A percentile compares a stretch with the other conserved stretches of the same genome.
These are phyloP conservation scores for Vitis labrusca DNA, from an alignment of 164 flowering plant species.

Conservation along the genomic window DNA sequence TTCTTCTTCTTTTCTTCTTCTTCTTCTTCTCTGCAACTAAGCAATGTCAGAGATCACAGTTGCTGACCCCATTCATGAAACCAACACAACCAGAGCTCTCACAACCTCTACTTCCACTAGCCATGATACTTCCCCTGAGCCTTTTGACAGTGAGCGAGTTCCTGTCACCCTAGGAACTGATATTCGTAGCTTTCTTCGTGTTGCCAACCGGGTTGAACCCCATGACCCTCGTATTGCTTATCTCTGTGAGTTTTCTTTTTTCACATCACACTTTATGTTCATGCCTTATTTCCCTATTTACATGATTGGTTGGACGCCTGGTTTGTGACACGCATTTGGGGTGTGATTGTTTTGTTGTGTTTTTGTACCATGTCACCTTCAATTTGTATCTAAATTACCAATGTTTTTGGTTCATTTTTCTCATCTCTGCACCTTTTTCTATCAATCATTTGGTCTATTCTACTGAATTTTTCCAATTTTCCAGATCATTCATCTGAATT, in stretches of 20 bases:
- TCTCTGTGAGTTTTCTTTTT: slow-evolving; percentile 52
- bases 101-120: neutral
- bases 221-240: slow-evolving; percentile 82
- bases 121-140: slow-evolving; percentile 38
- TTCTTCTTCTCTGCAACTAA: neutral
- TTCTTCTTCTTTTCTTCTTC: neutral
- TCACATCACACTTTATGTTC: no score
- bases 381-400: no score
- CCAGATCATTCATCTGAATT: no score
- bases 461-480: no score
- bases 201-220: slow-evolving; percentile 72
- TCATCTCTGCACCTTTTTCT: no score
- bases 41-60: slow-evolving; percentile 47
- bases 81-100: slow-evolving; percentile 9
- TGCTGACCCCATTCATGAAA: slow-evolving; percentile 40
- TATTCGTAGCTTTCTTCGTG: slow-evolving; percentile 73
- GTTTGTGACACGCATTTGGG: no score
- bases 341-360: no score
- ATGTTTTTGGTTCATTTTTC: no score
- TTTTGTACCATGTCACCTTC: no score
- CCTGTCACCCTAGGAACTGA: slow-evolving; percentile 62
- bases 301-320: no score
- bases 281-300: no score
- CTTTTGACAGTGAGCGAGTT: slow-evolving; percentile 83
- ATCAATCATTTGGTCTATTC: no score